Evolutionary conservation across 768 basidiomycete genomes (phyloP).

Genomic region (Hysterangium stoloniferum): DNA sequence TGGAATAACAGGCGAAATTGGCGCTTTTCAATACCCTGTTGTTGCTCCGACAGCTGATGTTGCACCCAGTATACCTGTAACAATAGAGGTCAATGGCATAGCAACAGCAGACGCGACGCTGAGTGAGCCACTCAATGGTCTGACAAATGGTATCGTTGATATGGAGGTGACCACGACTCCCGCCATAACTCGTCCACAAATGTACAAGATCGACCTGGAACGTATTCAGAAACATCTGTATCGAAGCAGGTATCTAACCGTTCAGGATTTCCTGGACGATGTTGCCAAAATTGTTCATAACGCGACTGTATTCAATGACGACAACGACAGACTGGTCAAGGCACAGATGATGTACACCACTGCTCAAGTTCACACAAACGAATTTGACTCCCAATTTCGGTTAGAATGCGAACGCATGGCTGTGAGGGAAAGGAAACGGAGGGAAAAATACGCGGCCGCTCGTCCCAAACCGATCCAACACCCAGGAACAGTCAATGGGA

Average conservation of each 20-base stretch:
- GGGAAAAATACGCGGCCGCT: slow-evolving; percentile 33
- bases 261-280: slow-evolving; percentile 80
- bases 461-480: slow-evolving; percentile 16
- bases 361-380: slow-evolving; percentile 76
- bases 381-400: slow-evolving; percentile 72
- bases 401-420: slow-evolving; percentile 89
- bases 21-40: slow-evolving; percentile 1
- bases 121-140: slow-evolving; percentile 27
- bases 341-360: slow-evolving; percentile 88
- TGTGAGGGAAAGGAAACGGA: slow-evolving; percentile 57
- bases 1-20: slow-evolving; percentile 11
- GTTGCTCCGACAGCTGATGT: slow-evolving; percentile 1
- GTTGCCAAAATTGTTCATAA: slow-evolving; percentile 77
- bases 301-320: slow-evolving; percentile 39
- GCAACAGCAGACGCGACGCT: neutral
- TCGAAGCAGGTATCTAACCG: slow-evolving; percentile 78
- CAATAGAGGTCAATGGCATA: neutral
- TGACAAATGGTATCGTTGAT: slow-evolving; percentile 17
- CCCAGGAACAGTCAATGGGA: slow-evolving; percentile 16
- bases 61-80: neutral
- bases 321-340: slow-evolving; percentile 68
- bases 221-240: slow-evolving; percentile 82
- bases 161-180: slow-evolving; percentile 25
- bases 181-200: slow-evolving; percentile 19
- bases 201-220: slow-evolving; percentile 89